A percentile compares a stretch with the other conserved stretches of the same genome.
phyloP scores from a whole-genome alignment of 495 filamentous ascomycete species.

The Penicillium argentinense region DNA sequence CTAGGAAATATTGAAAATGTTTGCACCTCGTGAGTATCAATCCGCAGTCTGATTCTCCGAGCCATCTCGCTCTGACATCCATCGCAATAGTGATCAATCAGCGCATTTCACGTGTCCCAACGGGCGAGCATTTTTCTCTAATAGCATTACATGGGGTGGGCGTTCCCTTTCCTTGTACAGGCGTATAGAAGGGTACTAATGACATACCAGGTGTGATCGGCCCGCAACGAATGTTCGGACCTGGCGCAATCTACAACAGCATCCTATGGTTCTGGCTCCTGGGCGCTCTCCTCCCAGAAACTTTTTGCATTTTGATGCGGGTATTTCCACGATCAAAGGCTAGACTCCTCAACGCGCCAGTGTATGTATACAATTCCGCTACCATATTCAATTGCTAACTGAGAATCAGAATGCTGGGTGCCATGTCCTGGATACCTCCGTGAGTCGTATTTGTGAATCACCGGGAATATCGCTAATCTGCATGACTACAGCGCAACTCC shows the following conservation, averaged over 20 bases:
- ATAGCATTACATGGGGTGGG: conserved; percentile 54
- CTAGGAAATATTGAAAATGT: conserved; percentile 56
- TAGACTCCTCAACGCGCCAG: conserved; percentile 54
- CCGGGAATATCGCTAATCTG: not conserved
- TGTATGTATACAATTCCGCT: conserved; percentile 10
- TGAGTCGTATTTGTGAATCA: too few species aligned
- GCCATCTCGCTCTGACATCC: too few species aligned
- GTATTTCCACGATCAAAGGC: conserved; percentile 46
- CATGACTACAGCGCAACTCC: conserved; percentile 43
- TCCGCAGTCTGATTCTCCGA: conserved; percentile 10
- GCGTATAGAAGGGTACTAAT: conserved; percentile 1
- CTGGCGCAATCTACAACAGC: conserved; percentile 54
- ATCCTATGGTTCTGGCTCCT: conserved; percentile 57
- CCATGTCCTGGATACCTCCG: conserved; percentile 54
- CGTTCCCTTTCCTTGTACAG: not conserved
- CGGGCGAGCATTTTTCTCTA: conserved; percentile 59
- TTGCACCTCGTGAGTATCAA: conserved; percentile 53
- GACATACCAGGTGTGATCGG: conserved; percentile 54
- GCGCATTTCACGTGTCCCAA: conserved; percentile 58
- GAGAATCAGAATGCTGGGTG: conserved; percentile 54
- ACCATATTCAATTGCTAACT: not conserved
- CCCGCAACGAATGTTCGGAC: conserved; percentile 60
- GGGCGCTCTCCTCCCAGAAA: conserved; percentile 51
- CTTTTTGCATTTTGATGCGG: conserved; percentile 48
- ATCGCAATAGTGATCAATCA: conserved; percentile 25